Evolutionary conservation across 2,329 filamentous ascomycete species (phyloP), one percentile per base, ranked within the genome.

Genomic region (Aspergillus thermomutatus): DNA sequence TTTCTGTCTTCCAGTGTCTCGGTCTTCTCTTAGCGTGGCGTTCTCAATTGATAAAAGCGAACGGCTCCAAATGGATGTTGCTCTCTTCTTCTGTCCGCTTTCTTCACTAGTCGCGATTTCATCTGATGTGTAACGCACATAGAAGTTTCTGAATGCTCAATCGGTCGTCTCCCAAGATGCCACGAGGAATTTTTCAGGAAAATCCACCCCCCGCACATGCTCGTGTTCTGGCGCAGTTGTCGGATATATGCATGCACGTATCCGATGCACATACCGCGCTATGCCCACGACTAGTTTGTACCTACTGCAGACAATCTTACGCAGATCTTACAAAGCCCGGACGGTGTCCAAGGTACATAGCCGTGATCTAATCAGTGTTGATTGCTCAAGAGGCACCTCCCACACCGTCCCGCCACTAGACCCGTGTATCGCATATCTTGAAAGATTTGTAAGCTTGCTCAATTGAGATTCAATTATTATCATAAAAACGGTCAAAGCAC

Each of bases 381-480:
- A 37, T 14, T 37, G 31, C 31, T 17, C 6, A 37, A 37, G 31
- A 37, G 31, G 14, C 31, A 37, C 10, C 27, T 6, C 31, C 14
- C 14, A 37, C 31, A 17, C 14, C 14, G 14, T n/a, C 14, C 7
- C 5, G 31, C 14, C 14, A 34, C 4, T 34, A 34, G 31, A 17
- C 17, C 17, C 14, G 4, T 6, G 3, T 26, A 5, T 26, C 6
- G 25, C 25, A 37, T 9, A 14, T 37, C 14, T 37, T 17, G 14
- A 37, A 17, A 14, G 5, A n/a, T 17, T 17, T 37, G 14, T 37
- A 67, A 68, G 62, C 60, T 66, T 70, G 65, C 65, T 64, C 66
- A 69, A 62, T 60, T 65, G 59, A 68, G 67, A 66, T 69, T 66
- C 61, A 69, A 72, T 75, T 75, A 76, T 74, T 75, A 75, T 74